Evolutionary conservation across 768 basidiomycete species (phyloP).

Genomic region (Termitomyces sp.): DNA sequence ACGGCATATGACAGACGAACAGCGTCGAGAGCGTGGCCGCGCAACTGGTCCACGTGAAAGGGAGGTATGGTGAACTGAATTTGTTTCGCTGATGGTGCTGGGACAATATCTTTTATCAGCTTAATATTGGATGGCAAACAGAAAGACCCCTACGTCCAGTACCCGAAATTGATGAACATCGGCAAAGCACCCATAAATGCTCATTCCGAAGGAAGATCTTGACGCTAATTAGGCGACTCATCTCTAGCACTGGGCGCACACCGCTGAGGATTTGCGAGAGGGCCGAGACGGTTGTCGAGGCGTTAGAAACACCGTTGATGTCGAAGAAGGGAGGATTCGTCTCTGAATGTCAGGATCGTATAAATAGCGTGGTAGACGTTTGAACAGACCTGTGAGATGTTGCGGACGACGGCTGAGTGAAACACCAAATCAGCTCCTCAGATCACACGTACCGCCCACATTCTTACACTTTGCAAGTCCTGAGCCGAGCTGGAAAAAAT

Average conservation of each 20-base stretch:
- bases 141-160: constrained; percentile 21
- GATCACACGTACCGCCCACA: no score
- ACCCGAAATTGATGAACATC: constrained; percentile 18
- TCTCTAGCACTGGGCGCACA: background rate
- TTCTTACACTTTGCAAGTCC: no score
- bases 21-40: constrained; percentile 25
- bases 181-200: background rate
- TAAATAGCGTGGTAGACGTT: no score
- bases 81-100: constrained; percentile 15
- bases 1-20: constrained; percentile 17
- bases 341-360: constrained; percentile 10
- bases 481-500: constrained; percentile 10
- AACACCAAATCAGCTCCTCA: no score
- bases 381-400: no score
- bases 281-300: constrained; percentile 37
- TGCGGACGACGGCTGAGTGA: no score
- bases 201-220: constrained; percentile 36
- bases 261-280: constrained; percentile 51
- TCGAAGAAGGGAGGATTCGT: no score
- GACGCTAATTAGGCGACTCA: constrained; percentile 16
- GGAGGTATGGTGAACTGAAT: background rate
- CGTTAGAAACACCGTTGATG: constrained; percentile 27
- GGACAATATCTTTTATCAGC: no score
- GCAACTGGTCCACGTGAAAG: constrained; percentile 15
- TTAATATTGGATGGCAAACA: background rate